These are phyloP conservation scores for Byssochlamys sp. DNA, from an alignment of 2,329 filamentous ascomycete genomes.

Conservation along the genomic window DNA sequence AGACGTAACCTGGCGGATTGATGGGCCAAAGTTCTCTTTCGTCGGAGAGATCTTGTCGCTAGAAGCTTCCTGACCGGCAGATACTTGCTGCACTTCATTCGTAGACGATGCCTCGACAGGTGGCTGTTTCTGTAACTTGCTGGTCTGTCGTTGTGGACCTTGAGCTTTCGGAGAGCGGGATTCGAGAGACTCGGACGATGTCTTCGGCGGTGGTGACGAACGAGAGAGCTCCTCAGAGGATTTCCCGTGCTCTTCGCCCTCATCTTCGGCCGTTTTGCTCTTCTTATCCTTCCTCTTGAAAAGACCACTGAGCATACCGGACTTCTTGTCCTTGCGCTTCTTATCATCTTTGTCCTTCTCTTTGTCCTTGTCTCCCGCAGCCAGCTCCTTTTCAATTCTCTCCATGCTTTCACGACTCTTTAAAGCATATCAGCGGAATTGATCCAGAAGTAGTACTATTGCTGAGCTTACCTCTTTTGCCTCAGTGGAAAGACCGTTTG, in stretches of 20 bases:
- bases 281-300: constrained; percentile 60
- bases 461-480: constrained; percentile 28
- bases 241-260: constrained; percentile 46
- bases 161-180: constrained; percentile 21
- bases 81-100: constrained; percentile 30
- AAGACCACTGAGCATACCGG: constrained; percentile 60
- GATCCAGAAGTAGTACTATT: background rate
- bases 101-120: constrained; percentile 35
- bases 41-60: constrained; percentile 11
- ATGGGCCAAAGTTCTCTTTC: constrained; percentile 16
- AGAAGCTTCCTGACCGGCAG: constrained; percentile 13
- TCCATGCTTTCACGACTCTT: constrained; percentile 63
- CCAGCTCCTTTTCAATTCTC: constrained; percentile 59
- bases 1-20: constrained; percentile 28
- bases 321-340: constrained; percentile 63
- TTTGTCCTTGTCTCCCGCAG: constrained; percentile 50
- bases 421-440: constrained; percentile 8
- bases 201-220: constrained; percentile 35
- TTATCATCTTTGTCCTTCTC: constrained; percentile 65
- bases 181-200: constrained; percentile 36
- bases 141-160: constrained; percentile 47
- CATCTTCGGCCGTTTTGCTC: constrained; percentile 38
- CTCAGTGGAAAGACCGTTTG: constrained; percentile 18
- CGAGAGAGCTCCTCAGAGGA: constrained; percentile 50
- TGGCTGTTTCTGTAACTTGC: constrained; percentile 63